Base-by-base conservation (phyloP, 2,329 filamentous ascomycete species). In the Phaeosphaeriaceae sp. region DNA sequence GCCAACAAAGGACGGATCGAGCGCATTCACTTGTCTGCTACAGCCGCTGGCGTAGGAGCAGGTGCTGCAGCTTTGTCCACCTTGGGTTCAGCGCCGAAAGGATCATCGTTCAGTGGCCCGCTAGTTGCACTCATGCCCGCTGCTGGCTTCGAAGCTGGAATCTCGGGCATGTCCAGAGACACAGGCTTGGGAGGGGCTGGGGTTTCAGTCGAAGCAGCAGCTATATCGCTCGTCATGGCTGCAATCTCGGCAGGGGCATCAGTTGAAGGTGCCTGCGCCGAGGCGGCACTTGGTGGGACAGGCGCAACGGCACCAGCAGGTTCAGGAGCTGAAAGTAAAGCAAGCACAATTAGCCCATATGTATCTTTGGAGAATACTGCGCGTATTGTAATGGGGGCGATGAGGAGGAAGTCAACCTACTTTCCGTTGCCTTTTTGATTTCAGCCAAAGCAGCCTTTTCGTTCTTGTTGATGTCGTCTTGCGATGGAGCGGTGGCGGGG, bases 81-180 rank as follows among this genome's bases (percentile, higher is more conserved):
- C 54, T 64, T 63, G 8, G 56, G 54, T 9, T 64, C 61, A 15
- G 56, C 53, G 20, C 50, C 51, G 32, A 72, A 68, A 20, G 63
- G 64, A 42, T 71, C 60, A 18, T 71, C 70, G 32, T 58, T 61
- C 60, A 74, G 49, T 8, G 72, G 72, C 13, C 72, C 72, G 28
- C 68, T 73, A 8, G 72, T 74, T 11, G 72, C 72, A 29, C 68
- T 73, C 72, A 74, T 74, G 28, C 71, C 70, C 15, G 67, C 67
- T 17, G 68, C 69, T 18, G 64, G 62, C 52, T 66, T 60, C 11
- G 54, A 55, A 6, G 59, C 46, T 4, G 70, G 67, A 33, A 69
- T 46, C 9, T 57, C 57, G 5, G 67, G 63, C 8, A 60, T 43
- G 30, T 61, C 55, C 16, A 63, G 50, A 2, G 61, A 42, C 21